Conservation (phyloP, 106 monocot genomes). For the Xerophyta viscosa region DNA sequence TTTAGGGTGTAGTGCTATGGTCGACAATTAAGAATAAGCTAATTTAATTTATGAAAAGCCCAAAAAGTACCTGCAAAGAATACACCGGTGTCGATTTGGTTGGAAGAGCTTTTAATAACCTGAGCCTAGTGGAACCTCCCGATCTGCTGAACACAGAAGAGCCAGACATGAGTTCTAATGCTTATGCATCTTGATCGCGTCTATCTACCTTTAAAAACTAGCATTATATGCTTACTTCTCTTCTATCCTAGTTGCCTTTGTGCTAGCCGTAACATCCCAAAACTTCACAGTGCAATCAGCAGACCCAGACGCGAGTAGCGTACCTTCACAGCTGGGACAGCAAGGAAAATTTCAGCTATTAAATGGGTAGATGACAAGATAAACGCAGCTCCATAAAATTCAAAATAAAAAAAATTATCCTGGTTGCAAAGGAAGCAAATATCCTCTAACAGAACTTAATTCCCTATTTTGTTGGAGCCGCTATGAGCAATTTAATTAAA, state of each 20-base stretch:
- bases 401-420: too few relatives aligned
- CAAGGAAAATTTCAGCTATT: neutral
- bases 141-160: conserved; percentile 46
- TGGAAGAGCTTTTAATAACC: conserved; percentile 72
- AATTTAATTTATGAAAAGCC: too few relatives aligned
- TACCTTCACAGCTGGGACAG: conserved; percentile 65
- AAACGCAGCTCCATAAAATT: neutral
- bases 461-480: too few relatives aligned
- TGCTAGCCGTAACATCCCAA: conserved; percentile 88
- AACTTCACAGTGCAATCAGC: conserved; percentile 88
- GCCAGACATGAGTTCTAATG: neutral
- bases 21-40: too few relatives aligned
- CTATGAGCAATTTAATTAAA: too few relatives aligned
- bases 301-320: conserved; percentile 88
- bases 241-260: conserved; percentile 56
- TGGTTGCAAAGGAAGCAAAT: too few relatives aligned
- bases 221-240: conserved; percentile 43
- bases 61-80: conserved; percentile 44
- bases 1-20: too few relatives aligned
- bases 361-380: neutral
- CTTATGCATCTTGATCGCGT: too few relatives aligned
- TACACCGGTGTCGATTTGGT: conserved; percentile 91
- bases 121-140: conserved; percentile 46
- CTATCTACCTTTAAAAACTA: neutral
- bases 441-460: too few relatives aligned